Evolutionary conservation across 2,329 filamentous ascomycete genomes (phyloP).

Genomic region (Elsinoe australis): DNA sequence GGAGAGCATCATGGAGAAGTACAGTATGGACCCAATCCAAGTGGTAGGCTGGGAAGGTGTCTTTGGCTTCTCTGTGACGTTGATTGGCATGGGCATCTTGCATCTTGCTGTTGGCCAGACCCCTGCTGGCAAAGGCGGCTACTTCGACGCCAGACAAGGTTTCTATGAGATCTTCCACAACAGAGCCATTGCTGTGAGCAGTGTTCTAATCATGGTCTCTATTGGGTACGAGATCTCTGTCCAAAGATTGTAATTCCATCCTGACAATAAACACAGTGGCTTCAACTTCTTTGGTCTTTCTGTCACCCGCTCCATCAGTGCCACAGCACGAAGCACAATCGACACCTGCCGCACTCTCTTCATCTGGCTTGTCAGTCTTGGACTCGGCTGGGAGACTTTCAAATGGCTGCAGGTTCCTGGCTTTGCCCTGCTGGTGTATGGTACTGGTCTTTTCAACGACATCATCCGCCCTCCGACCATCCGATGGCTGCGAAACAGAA

Average conservation of each 20-base stretch:
- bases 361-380: slow-evolving; percentile 93
- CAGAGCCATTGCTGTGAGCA: slow-evolving; percentile 63
- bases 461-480: slow-evolving; percentile 66
- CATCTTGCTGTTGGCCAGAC: slow-evolving; percentile 72
- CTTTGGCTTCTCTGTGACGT: slow-evolving; percentile 77
- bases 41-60: slow-evolving; percentile 95
- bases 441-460: slow-evolving; percentile 94
- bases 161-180: slow-evolving; percentile 72
- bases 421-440: slow-evolving; percentile 85
- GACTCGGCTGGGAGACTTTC: slow-evolving; percentile 92
- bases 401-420: slow-evolving; percentile 92
- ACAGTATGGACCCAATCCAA: slow-evolving; percentile 72
- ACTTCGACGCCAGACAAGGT: slow-evolving; percentile 85
- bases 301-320: slow-evolving; percentile 81
- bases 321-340: slow-evolving; percentile 89
- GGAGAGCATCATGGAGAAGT: slow-evolving; percentile 80
- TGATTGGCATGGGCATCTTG: slow-evolving; percentile 69
- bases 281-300: slow-evolving; percentile 99
- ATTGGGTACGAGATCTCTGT: slow-evolving; percentile 63
- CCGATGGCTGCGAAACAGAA: slow-evolving; percentile 26
- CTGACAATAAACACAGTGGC: slow-evolving; percentile 50
- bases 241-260: not conserved
- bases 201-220: slow-evolving; percentile 89
- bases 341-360: slow-evolving; percentile 96
- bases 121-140: slow-evolving; percentile 64